Evolutionary conservation across 768 basidiomycete genomes (phyloP).

Genomic region (Lentinus brumalis): DNA sequence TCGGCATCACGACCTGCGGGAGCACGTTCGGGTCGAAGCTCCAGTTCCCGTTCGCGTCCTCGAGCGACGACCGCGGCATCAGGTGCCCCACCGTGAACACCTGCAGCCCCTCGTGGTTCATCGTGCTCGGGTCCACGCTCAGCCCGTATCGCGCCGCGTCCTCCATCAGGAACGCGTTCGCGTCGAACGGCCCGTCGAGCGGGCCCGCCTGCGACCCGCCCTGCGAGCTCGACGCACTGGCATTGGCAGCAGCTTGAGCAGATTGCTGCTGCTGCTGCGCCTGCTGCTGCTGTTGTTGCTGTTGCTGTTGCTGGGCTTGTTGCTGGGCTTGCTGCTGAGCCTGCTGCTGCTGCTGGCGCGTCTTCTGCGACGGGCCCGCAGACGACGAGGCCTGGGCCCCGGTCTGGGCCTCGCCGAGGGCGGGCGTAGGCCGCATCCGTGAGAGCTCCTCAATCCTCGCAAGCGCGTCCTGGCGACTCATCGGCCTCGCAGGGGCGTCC

Average conservation of each 20-base stretch:
- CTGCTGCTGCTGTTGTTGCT: background rate
- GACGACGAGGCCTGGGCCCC: conserved; percentile 13
- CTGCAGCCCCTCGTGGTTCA: conserved; percentile 66
- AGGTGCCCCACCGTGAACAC: conserved; percentile 82
- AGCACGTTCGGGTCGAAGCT: conserved; percentile 48
- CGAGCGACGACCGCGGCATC: conserved; percentile 55
- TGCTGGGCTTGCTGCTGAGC: conserved; percentile 8
- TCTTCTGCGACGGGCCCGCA: background rate
- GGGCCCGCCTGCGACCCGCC: background rate
- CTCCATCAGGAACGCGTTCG: conserved; percentile 20
- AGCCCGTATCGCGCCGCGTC: conserved; percentile 27
- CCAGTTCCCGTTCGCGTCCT: conserved; percentile 63
- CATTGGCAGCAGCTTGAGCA: background rate
- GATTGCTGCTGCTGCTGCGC: background rate
- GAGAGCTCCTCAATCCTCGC: conserved; percentile 57
- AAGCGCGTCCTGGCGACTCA: conserved; percentile 48
- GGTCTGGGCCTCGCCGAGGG: conserved; percentile 18
- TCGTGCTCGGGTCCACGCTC: conserved; percentile 18
- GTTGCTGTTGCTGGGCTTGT: background rate
- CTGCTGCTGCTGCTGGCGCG: conserved; percentile 2
- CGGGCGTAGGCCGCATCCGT: conserved; percentile 35
- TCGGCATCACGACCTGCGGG: conserved; percentile 30
- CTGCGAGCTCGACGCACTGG: no score
- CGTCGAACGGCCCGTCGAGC: conserved; percentile 17
- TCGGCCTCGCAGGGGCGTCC: conserved; percentile 27